These are phyloP conservation scores for bread wheat (Triticum aestivum) DNA, from an alignment of 176 grass and related monocot genomes.

Conservation along the genomic window DNA sequence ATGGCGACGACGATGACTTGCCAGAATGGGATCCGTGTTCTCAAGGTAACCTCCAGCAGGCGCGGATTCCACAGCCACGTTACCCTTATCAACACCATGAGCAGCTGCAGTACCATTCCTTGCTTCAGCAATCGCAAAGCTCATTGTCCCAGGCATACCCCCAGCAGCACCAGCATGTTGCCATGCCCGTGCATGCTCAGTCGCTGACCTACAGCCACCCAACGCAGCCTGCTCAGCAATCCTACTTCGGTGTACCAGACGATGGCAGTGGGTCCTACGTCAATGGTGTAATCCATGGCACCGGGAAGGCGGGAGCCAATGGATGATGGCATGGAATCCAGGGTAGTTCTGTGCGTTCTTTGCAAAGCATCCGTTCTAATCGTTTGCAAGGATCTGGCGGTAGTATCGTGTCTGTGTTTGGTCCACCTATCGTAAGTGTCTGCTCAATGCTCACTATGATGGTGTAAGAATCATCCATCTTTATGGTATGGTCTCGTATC, in stretches of 20 bases:
- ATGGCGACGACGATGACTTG: conserved; percentile 35
- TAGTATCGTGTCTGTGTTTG: too few species aligned
- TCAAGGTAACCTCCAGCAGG: conserved; percentile 24
- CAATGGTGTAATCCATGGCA: not conserved
- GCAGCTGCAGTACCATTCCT: not conserved
- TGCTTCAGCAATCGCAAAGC: not conserved
- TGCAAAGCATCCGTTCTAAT: not conserved
- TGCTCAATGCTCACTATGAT: too few species aligned
- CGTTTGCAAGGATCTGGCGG: not conserved
- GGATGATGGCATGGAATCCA: not conserved
- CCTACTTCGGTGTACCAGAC: not conserved
- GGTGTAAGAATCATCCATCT: too few species aligned
- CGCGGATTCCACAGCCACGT: not conserved
- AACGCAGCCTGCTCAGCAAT: not conserved
- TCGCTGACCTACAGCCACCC: not conserved
- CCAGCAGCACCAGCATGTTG: not conserved
- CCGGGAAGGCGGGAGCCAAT: not conserved
- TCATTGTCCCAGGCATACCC: not conserved
- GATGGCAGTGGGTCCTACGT: not conserved
- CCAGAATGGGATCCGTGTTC: conserved; percentile 54
- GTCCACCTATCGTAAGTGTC: too few species aligned
- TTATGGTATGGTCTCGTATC: too few species aligned
- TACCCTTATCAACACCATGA: not conserved
- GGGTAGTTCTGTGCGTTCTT: not conserved
- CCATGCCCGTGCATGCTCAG: not conserved